Evolutionary conservation across 305 asterid species (phyloP), one percentile per base, ranked within the genome.

Genomic region (Petunia hybrid): DNA sequence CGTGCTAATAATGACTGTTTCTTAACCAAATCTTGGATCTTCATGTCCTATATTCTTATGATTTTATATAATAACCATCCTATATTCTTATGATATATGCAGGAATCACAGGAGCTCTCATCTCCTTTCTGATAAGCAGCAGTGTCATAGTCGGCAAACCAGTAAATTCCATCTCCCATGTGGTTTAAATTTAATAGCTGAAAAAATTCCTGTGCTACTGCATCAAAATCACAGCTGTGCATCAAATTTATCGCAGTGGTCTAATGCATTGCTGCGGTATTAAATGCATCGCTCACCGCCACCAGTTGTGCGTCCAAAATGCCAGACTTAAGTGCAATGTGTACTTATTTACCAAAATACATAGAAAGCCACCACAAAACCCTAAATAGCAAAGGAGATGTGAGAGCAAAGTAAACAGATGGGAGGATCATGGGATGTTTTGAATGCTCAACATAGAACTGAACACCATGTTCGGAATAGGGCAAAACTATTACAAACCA

Each of bases 361-460:
- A 67, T 41, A 68, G 56, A 68, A 68, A 68, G 56, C 56, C 48
- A 67, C 55, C 75, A 68, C 16, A 68, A 41, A 68, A 42, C 76
- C 76, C 42, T 16, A 5, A 22, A 42, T n/a, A 42, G 14, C 4
- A 42, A 16, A 56, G 76, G 16, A 42, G 73, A 41, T 1, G 36
- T 31, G 73, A 14, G 55, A 68, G 39, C n/a, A 67, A 3, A n/a
- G 55, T n/a, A 67, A 67, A 38, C 55, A 42, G 55, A 67, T 22
- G 55, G 43, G 55, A 68, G 56, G 43, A 68, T 7, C 8, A 4
- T n/a, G 38, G 4, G 56, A 8, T 42, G 55, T 5, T 43, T 42
- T 16, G 56, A 42, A 68, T 68, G 56, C 43, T 42, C 56, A 42
- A 68, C 43, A 55, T n/a, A 42, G 16, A 39, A 68, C 56, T 42